Conservation (phyloP, 768 basidiomycete genomes). For the Leccinum boreale region DNA sequence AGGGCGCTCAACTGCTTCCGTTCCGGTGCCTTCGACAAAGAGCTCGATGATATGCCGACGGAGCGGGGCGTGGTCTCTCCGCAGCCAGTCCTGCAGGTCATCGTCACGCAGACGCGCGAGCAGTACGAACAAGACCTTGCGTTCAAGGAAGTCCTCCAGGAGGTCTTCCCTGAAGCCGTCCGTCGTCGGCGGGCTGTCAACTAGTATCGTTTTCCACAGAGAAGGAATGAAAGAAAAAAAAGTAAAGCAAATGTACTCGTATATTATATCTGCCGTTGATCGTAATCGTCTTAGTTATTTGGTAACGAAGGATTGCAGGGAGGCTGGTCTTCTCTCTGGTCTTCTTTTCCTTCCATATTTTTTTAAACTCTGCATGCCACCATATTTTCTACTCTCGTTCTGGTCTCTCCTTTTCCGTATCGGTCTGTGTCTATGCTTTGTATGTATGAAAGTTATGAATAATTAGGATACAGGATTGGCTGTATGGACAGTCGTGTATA, state of each 20-base stretch:
- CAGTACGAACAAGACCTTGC: slow-evolving; percentile 33
- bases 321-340: slow-evolving; percentile 15
- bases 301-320: slow-evolving; percentile 14
- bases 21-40: slow-evolving; percentile 31
- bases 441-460: not conserved
- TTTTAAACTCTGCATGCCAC: not conserved
- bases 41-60: slow-evolving; percentile 26
- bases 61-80: slow-evolving; percentile 11
- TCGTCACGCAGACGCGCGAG: slow-evolving; percentile 32
- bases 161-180: slow-evolving; percentile 26
- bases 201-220: not conserved
- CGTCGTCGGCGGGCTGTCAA: slow-evolving; percentile 14
- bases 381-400: not conserved
- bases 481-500: not conserved
- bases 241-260: slow-evolving; percentile 1
- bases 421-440: not conserved
- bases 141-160: slow-evolving; percentile 29
- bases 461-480: not conserved
- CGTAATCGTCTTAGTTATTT: slow-evolving; percentile 22
- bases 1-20: slow-evolving; percentile 35
- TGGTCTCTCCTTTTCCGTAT: not conserved
- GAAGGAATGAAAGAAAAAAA: slow-evolving; percentile 1
- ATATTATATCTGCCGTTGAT: not conserved
- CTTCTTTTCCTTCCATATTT: slow-evolving; percentile 5
- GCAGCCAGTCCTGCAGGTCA: slow-evolving; percentile 30